Evolutionary conservation across 2,329 filamentous ascomycete genomes (phyloP), one percentile per base, ranked within the genome.

Genomic region (Stagonosporopsis rhizophila): DNA sequence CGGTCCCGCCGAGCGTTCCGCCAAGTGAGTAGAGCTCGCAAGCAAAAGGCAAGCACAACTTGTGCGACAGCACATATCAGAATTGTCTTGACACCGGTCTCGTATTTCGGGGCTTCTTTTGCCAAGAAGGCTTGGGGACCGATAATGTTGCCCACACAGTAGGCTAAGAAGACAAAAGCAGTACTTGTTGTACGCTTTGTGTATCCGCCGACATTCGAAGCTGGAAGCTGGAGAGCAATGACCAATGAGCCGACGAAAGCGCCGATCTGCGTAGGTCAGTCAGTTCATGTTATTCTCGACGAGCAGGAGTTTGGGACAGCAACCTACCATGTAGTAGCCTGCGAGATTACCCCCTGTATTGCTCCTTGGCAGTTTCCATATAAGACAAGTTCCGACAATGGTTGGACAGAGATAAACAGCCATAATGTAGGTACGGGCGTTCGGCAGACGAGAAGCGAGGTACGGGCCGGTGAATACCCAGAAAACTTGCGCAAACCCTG

Each of bases 371-470:
- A 86, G 65, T 60, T 82, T 76, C 82, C 83, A 85, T 40, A 85
- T 76, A 2, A 85, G 68, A 30, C 66, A 71, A 2, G 78, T 76
- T 0, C 82, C 83, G 14, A 82, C 65, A 1, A 85, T 76, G 0
- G 83, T 85, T 0, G 83, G 83, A 12, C 81, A 42, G 4, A 85
- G 67, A 64, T 83, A 85, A 0, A 79, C 46, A 2, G 77, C 75
- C 83, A 85, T 85, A 49, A 85, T 77, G 20, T 77, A 71, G 0
- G 83, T 86, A 4, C 83, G 78, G 2, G 75, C 70, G 44, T 85
- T 83, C 48, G 75, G 78, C 58, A 83, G 75, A n/a, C 73, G 76
- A 3, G 81, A 81, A 0, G 84, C 83, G 2, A 84, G 65, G 46
- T 75, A 85, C 1, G 82, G 80, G 2, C 83, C 83, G 0, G 78